Evolutionary conservation across 768 basidiomycete species (phyloP).

Genomic region (Serpula lacrymans): DNA sequence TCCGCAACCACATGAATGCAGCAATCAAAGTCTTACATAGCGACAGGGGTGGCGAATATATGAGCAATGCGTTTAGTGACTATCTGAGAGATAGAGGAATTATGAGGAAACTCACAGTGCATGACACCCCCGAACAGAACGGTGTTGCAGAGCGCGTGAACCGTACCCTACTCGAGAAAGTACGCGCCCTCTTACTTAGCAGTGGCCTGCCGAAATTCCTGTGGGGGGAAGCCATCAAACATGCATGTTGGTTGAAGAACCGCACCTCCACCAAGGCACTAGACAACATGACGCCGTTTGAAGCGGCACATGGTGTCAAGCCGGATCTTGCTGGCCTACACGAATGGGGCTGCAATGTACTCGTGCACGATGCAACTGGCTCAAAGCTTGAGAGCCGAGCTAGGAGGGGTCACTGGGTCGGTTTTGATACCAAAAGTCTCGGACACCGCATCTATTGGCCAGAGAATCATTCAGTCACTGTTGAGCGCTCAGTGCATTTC

Average conservation of each 20-base stretch:
- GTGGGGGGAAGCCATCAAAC: conserved; percentile 20
- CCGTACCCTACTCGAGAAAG: too few species aligned
- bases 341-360: conserved; percentile 17
- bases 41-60: conserved; percentile 28
- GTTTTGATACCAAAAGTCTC: conserved; percentile 29
- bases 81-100: conserved; percentile 17
- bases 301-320: conserved; percentile 12
- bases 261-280: conserved; percentile 18
- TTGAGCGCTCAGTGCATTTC: conserved; percentile 26
- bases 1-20: conserved; percentile 18
- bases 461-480: conserved; percentile 17
- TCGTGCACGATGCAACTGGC: conserved; percentile 16
- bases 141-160: too few species aligned
- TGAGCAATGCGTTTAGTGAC: conserved; percentile 14
- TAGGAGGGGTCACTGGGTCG: conserved; percentile 28
- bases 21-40: conserved; percentile 25
- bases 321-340: conserved; percentile 17
- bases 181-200: too few species aligned
- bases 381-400: conserved; percentile 22
- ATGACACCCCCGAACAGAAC: too few species aligned
- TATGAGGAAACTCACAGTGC: conserved; percentile 18
- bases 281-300: conserved; percentile 17
- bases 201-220: too few species aligned
- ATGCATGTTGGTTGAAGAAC: conserved; percentile 24
- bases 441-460: conserved; percentile 32